Evolutionary conservation across 169 alveolate species (phyloP).

Genomic region (Fabrea salina): DNA sequence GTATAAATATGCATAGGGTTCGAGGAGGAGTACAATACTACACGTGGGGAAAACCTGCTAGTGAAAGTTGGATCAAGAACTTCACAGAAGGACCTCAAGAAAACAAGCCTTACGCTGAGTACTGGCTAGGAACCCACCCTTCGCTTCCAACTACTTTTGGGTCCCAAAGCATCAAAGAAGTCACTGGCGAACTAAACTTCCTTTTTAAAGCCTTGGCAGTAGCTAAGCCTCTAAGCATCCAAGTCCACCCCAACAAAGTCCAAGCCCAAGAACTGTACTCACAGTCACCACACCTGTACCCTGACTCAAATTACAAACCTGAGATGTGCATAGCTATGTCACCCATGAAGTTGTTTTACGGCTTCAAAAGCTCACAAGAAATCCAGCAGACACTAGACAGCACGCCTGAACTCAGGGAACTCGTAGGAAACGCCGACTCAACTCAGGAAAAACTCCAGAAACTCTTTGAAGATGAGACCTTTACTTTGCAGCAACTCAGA

Average conservation of each 20-base stretch:
- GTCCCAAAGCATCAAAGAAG: constrained; percentile 10
- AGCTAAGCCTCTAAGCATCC: constrained; percentile 83
- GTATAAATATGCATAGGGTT: background rate
- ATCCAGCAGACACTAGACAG: constrained; percentile 33
- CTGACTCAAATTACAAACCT: constrained; percentile 91
- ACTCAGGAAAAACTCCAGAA: background rate
- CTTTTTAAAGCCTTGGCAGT: constrained; percentile 85
- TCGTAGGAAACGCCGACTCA: constrained; percentile 25
- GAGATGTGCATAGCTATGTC: constrained; percentile 90
- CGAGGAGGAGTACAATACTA: constrained; percentile 55
- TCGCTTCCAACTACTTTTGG: constrained; percentile 46
- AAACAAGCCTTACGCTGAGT: constrained; percentile 84
- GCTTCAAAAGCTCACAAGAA: constrained; percentile 64
- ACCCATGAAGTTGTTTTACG: constrained; percentile 81
- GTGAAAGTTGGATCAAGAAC: constrained; percentile 43
- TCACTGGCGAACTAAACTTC: constrained; percentile 57
- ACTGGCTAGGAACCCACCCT: constrained; percentile 91
- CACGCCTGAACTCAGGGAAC: constrained; percentile 30
- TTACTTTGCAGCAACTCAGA: background rate
- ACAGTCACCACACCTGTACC: constrained; percentile 78
- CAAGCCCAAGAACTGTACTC: constrained; percentile 78
- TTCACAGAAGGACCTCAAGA: constrained; percentile 36
- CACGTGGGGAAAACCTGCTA: constrained; percentile 71
- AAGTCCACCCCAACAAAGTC: constrained; percentile 88
- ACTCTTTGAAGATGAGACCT: constrained; percentile 31